Conservation (phyloP, 2,329 filamentous ascomycete genomes). For the Botrytis aclada region DNA sequence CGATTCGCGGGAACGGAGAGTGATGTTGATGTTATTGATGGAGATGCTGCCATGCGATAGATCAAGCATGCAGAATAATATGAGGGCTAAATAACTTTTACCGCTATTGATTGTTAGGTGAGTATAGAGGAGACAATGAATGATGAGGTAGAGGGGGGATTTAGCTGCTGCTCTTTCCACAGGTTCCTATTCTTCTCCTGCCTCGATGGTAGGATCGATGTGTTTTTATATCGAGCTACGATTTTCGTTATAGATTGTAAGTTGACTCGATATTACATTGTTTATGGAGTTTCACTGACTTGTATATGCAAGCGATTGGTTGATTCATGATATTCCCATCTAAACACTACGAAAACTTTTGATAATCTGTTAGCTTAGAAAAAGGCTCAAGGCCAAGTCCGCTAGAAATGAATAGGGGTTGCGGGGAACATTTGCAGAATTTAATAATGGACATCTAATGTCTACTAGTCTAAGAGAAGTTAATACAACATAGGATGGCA, state of each 20-base stretch:
- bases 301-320: no score
- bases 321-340: neutral
- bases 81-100: neutral
- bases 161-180: no score
- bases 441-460: neutral
- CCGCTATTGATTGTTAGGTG: no score
- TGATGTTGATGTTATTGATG: neutral
- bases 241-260: no score
- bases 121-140: neutral
- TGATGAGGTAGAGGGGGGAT: no score
- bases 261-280: no score
- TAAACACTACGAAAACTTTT: neutral
- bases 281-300: no score
- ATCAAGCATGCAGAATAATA: neutral
- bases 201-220: no score
- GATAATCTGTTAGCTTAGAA: neutral
- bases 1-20: neutral
- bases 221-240: no score
- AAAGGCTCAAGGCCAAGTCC: neutral
- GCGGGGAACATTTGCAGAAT: neutral
- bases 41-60: accelerated
- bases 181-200: no score
- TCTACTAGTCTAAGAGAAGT: neutral
- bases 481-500: neutral
- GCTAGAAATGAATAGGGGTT: neutral